Evolutionary conservation across 768 basidiomycete genomes (phyloP), one percentile per base, ranked within the genome.

Genomic region (Lentinula sp.): DNA sequence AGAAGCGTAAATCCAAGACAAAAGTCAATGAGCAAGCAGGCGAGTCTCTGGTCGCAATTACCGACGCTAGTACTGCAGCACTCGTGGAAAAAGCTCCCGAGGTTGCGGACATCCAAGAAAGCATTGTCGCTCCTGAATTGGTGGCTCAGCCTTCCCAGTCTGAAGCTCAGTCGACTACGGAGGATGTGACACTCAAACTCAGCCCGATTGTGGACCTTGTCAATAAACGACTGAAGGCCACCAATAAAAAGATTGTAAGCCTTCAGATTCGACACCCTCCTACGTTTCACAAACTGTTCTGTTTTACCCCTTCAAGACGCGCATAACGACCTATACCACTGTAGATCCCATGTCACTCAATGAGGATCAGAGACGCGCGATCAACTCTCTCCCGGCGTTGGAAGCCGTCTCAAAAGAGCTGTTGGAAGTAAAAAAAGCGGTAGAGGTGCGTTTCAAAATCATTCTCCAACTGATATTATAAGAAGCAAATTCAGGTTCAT

Each of bases 211-310:
- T 88, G 56, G 92, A 95, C 50, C 81, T 95, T 63, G 75, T 95
- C 63, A 79, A 80, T 67, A 95, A 93, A 75, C 82, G 93, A 54
- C 73, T 91, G 68, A 90, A 91, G 64, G 78, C 82, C 42, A 81
- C 91, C 20, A 81, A 79, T 59, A 95, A 95, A 79, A 95, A 95
- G 75, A 90, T 94, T 64, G 93, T 91, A 70, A 65, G 84, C 75
- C 66, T 57, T 28, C 43, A 36, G 32, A 50, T 59, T 56, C 46
- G 48, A 42, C 49, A 15, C 53, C 37, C 59, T 18, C 37, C 54
- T 39, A 9, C 49, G 20, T 32, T 2, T 2, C 39, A 33, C 39
- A 61, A 59, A 43, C 41, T 13, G 3, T 28, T 28, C 28, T 52
- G 15, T 42, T 37, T 57, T 43, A 45, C 56, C 28, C 60, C 62